phyloP scores from a whole-genome alignment of 345 rosid genomes.

The Clarkia xantiana region DNA sequence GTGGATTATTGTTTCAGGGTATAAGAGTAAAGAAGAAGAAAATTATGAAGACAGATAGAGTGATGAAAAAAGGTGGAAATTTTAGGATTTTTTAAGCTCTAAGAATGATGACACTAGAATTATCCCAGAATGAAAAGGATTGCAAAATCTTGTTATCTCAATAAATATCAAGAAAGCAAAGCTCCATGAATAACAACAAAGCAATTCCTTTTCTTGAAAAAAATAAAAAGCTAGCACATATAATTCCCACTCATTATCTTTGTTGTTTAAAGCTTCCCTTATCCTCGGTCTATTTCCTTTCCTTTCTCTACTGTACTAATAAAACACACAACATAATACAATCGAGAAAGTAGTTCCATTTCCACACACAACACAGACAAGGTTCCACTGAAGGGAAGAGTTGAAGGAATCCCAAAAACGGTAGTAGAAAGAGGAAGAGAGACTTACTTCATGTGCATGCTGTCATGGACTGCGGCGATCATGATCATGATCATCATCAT shows the following conservation, averaged over 20 bases:
- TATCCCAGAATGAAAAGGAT: conserved; percentile 1
- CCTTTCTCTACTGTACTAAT: conserved; percentile 7
- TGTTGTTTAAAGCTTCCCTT: conserved; percentile 45
- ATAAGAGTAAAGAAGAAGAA: too few relatives aligned
- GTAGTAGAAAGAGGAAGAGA: background rate
- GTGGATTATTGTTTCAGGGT: too few relatives aligned
- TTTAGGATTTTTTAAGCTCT: background rate
- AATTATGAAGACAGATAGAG: too few relatives aligned
- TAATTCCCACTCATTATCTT: conserved; percentile 81
- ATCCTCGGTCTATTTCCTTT: conserved; percentile 3
- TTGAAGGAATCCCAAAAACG: background rate
- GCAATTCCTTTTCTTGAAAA: conserved; percentile 15
- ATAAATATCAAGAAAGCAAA: conserved; percentile 1
- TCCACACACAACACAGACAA: background rate
- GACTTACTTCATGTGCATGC: conserved; percentile 4
- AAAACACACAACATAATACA: background rate
- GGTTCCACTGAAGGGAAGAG: background rate
- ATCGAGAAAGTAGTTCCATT: conserved; percentile 5
- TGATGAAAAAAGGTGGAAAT: background rate
- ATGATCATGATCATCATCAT: conserved; percentile 47
- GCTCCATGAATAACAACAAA: conserved; percentile 15
- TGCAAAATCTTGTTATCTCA: conserved; percentile 3
- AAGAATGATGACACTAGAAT: background rate
- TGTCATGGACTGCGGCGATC: conserved; percentile 53
- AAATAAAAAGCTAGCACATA: conserved; percentile 44